Evolutionary conservation across 2,329 filamentous ascomycete genomes (phyloP).

Genomic region (Exophiala lecanii-corni): DNA sequence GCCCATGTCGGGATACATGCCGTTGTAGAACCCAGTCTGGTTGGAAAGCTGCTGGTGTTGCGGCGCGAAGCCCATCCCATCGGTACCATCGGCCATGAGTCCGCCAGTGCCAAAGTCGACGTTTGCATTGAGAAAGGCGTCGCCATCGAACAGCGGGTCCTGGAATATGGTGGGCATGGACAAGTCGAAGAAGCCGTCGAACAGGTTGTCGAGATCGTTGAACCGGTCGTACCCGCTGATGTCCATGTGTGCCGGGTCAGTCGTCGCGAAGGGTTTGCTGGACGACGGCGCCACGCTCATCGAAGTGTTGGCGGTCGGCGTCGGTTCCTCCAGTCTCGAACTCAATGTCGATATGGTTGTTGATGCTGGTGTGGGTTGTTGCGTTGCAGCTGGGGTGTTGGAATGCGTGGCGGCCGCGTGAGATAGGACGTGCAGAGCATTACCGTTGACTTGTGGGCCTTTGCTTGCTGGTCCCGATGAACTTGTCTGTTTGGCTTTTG

Average conservation of each 20-base stretch:
- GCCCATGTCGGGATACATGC: slow-evolving; percentile 1
- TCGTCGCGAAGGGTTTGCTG: not conserved
- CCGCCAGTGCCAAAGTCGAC: slow-evolving; percentile 7
- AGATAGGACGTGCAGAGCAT: slow-evolving; percentile 25
- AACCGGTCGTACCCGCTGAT: slow-evolving; percentile 15
- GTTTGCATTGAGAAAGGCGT: slow-evolving; percentile 19
- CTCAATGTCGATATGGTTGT: not conserved
- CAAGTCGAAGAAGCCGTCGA: slow-evolving; percentile 27
- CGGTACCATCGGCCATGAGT: not conserved
- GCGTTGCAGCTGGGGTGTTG: slow-evolving; percentile 1
- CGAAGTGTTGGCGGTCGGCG: not conserved
- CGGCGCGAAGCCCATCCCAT: not conserved
- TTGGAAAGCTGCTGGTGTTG: not conserved
- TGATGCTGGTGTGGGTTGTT: slow-evolving; percentile 3
- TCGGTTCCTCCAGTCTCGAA: not conserved
- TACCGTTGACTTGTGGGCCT: slow-evolving; percentile 5
- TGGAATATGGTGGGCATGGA: slow-evolving; percentile 27
- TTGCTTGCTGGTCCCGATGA: not conserved
- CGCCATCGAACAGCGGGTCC: slow-evolving; percentile 25
- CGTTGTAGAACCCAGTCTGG: not conserved
- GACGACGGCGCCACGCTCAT: not conserved
- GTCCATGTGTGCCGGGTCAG: not conserved
- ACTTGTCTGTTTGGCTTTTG: slow-evolving; percentile 2
- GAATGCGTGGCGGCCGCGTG: slow-evolving; percentile 24
- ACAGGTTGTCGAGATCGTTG: slow-evolving; percentile 27